Conservation (phyloP, 176 grass and related monocot genomes). For the Poa pratensis region DNA sequence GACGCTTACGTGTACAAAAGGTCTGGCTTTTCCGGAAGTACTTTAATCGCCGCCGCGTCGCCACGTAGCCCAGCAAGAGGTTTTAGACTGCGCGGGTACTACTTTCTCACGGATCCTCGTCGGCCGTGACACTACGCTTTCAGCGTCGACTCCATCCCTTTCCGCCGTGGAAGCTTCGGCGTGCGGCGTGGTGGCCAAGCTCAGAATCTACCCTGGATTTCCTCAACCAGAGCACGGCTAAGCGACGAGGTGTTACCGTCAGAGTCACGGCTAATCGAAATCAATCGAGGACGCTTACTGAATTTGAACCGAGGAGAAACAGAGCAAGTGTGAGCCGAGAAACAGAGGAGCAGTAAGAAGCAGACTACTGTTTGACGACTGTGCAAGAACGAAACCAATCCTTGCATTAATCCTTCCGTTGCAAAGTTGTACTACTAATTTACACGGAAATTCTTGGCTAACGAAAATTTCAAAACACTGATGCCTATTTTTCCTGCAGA, state of each 20-base stretch:
- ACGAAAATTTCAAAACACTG: not conserved
- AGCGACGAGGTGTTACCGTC: not conserved
- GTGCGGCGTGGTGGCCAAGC: constrained; percentile 36
- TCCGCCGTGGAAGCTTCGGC: constrained; percentile 22
- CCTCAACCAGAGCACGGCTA: not conserved
- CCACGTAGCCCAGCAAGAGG: not conserved
- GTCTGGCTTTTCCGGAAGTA: not conserved
- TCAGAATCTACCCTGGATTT: not conserved
- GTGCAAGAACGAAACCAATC: not conserved
- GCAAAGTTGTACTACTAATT: not conserved
- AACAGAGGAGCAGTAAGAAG: not conserved
- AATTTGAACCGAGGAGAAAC: too few species aligned
- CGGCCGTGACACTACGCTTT: constrained; percentile 31
- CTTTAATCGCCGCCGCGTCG: not conserved
- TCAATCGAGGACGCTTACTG: too few species aligned
- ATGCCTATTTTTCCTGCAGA: not conserved
- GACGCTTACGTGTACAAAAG: constrained; percentile 28
- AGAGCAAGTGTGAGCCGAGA: not conserved
- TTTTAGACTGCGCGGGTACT: not conserved
- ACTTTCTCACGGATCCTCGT: not conserved
- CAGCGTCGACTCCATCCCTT: constrained; percentile 7
- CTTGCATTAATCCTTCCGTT: constrained; percentile 11
- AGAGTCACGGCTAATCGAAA: too few species aligned
- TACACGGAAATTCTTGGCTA: not conserved
- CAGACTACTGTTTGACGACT: not conserved